Evolutionary conservation across 306 rosid species (phyloP).

Genomic region (Castanopsis chinensis): DNA sequence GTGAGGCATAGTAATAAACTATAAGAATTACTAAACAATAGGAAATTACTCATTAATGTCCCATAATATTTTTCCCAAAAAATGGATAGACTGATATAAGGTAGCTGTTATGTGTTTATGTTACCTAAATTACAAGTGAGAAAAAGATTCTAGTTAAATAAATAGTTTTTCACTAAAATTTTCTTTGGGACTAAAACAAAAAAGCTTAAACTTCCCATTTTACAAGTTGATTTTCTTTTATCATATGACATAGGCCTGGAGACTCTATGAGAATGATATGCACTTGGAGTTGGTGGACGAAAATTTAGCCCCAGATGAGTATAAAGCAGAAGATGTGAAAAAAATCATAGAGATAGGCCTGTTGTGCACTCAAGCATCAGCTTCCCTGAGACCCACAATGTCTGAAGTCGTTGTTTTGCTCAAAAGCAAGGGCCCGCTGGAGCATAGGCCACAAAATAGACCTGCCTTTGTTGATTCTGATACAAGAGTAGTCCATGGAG

Average conservation of each 20-base stretch:
- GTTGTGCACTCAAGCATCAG: conserved; percentile 60
- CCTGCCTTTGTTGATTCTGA: conserved; percentile 57
- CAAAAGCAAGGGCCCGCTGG: conserved; percentile 34
- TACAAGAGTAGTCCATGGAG: conserved; percentile 22
- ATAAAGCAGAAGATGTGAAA: conserved; percentile 51
- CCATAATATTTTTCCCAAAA: too few relatives aligned
- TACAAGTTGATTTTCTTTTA: neutral
- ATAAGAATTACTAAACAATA: too few relatives aligned
- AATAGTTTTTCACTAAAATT: too few relatives aligned
- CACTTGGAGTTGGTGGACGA: conserved; percentile 48
- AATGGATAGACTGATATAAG: too few relatives aligned
- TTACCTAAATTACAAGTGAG: too few relatives aligned
- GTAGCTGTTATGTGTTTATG: too few relatives aligned
- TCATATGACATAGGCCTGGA: conserved; percentile 46
- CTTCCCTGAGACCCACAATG: conserved; percentile 63
- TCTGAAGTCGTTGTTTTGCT: conserved; percentile 54
- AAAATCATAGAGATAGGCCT: conserved; percentile 52
- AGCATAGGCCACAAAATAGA: conserved; percentile 37
- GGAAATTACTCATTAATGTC: too few relatives aligned
- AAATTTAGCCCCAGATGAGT: conserved; percentile 38
- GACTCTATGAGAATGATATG: conserved; percentile 36
- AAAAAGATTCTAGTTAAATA: too few relatives aligned
- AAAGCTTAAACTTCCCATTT: neutral
- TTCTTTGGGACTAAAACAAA: too few relatives aligned
- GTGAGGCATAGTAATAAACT: too few relatives aligned